Evolutionary conservation across 768 basidiomycete genomes (phyloP), one percentile per base, ranked within the genome.

Genomic region (Suillus plorans): DNA sequence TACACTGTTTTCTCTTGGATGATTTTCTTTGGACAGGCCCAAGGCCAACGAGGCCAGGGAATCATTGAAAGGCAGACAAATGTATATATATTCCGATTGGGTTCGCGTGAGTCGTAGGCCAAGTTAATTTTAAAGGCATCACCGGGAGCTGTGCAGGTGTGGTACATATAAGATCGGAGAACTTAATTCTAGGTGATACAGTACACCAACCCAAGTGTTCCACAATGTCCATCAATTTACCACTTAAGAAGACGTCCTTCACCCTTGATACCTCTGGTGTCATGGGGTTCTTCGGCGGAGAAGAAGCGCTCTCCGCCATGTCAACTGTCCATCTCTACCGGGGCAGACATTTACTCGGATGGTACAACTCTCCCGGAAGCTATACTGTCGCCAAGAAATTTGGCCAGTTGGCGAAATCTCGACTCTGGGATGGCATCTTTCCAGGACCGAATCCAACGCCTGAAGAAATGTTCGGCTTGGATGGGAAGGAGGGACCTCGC

Each of bases 351-450:
- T 79, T 72, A 74, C 44, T 79, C 3, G 77, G 78, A 14, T 79
- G 74, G 75, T 77, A 79, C 60, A 79, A 79, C 52, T 76, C 77
- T 13, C 78, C 79, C 0, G 78, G 78, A 31, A 76, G 78, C 63
- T 77, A 76, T 25, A 71, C 67, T 5, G 60, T 79, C n/a, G 79
- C 77, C 5, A 79, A 73, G 59, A 67, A 65, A 16, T 79, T 76
- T 25, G 76, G 74, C 10, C 70, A 70, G 44, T 41, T 78, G 12
- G 76, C 77, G 7, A 63, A 61, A 4, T 67, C 73, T 5, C 69
- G 69, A n/a, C 39, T 77, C 50, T 77, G 76, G 76, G 70, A 73
- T 60, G 76, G 74, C 8, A 61, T 77, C 5, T 78, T 73, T 55
- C 76, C 77, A 3, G 76, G 77, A 14, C 66, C 65, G 10, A 71